A percentile compares a stretch with the other conserved stretches of the same genome.
Conservation (phyloP, 169 alveolate species). For the Plasmodium cynomolgi region DNA sequence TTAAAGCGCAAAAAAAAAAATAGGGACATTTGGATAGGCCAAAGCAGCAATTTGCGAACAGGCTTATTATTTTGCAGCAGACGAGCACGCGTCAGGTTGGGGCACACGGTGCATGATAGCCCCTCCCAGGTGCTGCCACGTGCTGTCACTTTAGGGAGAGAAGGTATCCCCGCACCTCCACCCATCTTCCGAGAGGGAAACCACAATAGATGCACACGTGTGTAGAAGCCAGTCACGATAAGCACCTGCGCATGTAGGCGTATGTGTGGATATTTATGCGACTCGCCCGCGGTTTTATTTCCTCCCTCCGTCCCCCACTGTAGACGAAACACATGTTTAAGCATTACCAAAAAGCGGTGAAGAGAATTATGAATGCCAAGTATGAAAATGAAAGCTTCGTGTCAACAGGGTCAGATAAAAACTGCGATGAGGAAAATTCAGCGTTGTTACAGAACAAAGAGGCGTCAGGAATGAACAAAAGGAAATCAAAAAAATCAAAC, state of each 20-base stretch:
- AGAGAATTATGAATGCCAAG: constrained; percentile 59
- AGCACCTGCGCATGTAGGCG: neutral
- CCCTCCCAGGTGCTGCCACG: neutral
- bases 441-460: constrained; percentile 24
- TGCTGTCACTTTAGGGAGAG: neutral
- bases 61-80: neutral
- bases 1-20: constrained; percentile 9
- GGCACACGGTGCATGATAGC: neutral
- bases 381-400: constrained; percentile 49
- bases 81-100: neutral
- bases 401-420: constrained; percentile 58
- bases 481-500: constrained; percentile 14
- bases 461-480: neutral
- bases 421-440: constrained; percentile 53
- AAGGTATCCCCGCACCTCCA: neutral
- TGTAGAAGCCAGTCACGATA: neutral
- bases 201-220: neutral
- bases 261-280: neutral
- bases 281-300: neutral
- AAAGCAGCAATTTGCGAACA: neutral
- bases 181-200: neutral
- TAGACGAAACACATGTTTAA: constrained; percentile 16
- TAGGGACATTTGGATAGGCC: neutral
- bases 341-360: constrained; percentile 7
- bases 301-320: neutral